Evolutionary conservation across 2,329 filamentous ascomycete species (phyloP), one percentile per base, ranked within the genome.

Genomic region (Trichoderma koningiopsis): DNA sequence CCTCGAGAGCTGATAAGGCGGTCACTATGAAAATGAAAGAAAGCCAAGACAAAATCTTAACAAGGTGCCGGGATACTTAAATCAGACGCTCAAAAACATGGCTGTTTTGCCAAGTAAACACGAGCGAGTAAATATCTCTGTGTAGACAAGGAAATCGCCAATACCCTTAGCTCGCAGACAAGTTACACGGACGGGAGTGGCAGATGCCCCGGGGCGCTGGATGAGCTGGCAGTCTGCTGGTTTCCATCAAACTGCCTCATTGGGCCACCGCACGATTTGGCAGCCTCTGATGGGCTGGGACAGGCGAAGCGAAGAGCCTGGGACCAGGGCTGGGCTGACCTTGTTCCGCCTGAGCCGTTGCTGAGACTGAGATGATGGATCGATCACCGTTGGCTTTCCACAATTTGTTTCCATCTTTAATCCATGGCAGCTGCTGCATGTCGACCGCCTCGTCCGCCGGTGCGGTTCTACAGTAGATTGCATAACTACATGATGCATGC

Each of bases 281-380:
- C 66, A 68, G 57, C 58, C 47, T 63, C 58, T 68, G 66, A 68
- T 68, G 66, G 66, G 66, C 58, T 61, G 49, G 57, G n/a, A 43
- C 62, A 19, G 35, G 37, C 53, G 52, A 65, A 65, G 62, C 62
- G 62, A 24, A 14, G 62, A n/a, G 16, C 37, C 47, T n/a, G 40
- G 49, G 49, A 24, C 52, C 52, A 35, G 27, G 53, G 8, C 49
- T 52, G 33, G 49, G 47, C 47, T 63, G 60, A 27, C 60, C 47
- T 47, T 57, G 62, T 57, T 33, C 16, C 24, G 53, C 53, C 29
- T 11, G 35, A n/a, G 35, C 33, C 7, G 53, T 22, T 22, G 55
- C 22, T 16, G 16, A 24, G 52, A 47, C 40, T 57, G 62, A 35
- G 22, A 11, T 57, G 62, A 27, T 22, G 13, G 27, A 49, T 27